Base-by-base conservation (phyloP, 1,139 yeast genomes). In the Kluyveromyces sp. region DNA sequence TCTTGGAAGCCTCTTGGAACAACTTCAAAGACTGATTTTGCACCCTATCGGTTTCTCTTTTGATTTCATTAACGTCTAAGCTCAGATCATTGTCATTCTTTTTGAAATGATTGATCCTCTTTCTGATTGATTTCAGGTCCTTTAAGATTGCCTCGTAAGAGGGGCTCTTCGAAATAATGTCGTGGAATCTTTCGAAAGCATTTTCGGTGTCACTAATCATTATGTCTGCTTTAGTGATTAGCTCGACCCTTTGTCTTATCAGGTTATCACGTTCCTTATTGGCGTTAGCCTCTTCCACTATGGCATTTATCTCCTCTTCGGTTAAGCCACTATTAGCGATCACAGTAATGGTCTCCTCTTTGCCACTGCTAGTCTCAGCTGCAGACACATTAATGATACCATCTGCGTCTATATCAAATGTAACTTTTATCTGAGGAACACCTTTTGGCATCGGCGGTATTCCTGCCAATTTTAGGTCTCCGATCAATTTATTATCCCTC, bases 301-400 rank as follows among this genome's bases (percentile, higher is more conserved):
- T 66, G 38, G 64, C 63, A 32, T 75, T 69, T 30, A 83, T 74
- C 51, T 83, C 89, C 36, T 73, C 74, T 52, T 80, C 82, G 1
- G 83, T 71, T 48, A 83, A 64, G 1, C 86, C 87, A 2, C 83
- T 74, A 49, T 80, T 80, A 2, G 82, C 84, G 19, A 82, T 75
- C 0, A 83, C 87, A 33, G 83, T 82, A 38, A 83, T 81, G 0
- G 86, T 78, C 2, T 75, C 66, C 36, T 66, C 67, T 49, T 68
- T 64, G 6, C 75, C 75, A 18, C 80, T 77, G 0, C 81, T 78
- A 50, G 74, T 76, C 55, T 83, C 94, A 22, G 69, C 68, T 0
- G 92, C 94, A 46, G 80, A 71, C 1, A 83, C 92, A 51, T 80
- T 80, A 44, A 83, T 80, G 41, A 83, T 83, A 13, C 94, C 94